Conservation (phyloP, 768 basidiomycete genomes). For the Lactarius trivialis region DNA sequence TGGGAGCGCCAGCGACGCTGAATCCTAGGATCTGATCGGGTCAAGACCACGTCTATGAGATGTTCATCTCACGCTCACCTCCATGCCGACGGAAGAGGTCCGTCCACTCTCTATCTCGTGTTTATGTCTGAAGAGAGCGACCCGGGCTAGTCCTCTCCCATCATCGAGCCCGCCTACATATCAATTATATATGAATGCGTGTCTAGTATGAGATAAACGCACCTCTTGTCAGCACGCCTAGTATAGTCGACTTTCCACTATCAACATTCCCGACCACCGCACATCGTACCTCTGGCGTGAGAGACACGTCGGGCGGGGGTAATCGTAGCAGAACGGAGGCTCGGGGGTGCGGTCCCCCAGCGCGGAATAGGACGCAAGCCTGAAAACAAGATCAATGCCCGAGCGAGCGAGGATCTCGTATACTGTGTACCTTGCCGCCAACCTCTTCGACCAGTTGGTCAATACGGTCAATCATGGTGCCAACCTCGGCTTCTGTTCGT, state of each 20-base stretch:
- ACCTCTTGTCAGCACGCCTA: conserved; percentile 94
- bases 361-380: conserved; percentile 52
- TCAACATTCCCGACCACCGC: conserved; percentile 96
- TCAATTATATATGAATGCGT: conserved; percentile 20
- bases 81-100: conserved; percentile 95
- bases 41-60: background rate
- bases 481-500: conserved; percentile 48
- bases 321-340: conserved; percentile 60
- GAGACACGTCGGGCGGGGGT: conserved; percentile 66
- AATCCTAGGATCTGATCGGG: conserved; percentile 79
- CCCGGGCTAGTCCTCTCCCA: conserved; percentile 74
- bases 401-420: background rate
- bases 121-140: conserved; percentile 91
- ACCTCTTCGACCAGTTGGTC: conserved; percentile 59
- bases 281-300: conserved; percentile 88
- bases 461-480: conserved; percentile 39
- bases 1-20: conserved; percentile 64
- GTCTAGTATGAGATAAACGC: conserved; percentile 26
- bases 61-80: conserved; percentile 44
- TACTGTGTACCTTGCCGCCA: conserved; percentile 58
- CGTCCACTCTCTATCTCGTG: conserved; percentile 96
- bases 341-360: conserved; percentile 43
- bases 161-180: conserved; percentile 66
- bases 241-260: conserved; percentile 89
- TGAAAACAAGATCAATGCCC: conserved; percentile 26